phyloP scores from a whole-genome alignment of 495 filamentous ascomycete genomes.

The Pyrenopolyporus hunteri region DNA sequence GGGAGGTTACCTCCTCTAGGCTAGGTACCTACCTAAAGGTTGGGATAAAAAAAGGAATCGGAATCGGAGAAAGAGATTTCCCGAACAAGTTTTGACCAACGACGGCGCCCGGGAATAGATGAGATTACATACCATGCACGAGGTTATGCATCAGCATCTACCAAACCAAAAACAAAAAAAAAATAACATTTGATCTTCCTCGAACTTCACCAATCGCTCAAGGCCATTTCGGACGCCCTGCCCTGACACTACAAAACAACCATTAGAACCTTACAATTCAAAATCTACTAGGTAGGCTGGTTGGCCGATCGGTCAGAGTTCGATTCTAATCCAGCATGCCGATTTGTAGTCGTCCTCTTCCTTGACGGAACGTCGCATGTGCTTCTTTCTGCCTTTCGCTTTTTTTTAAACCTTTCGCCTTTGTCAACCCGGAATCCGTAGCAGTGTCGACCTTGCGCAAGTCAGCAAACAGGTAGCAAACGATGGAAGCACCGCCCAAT shows the following conservation, averaged over 20 bases:
- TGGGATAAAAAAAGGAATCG: conserved; percentile 2
- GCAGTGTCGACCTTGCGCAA: not conserved
- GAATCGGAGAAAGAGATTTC: conserved; percentile 15
- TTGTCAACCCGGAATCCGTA: too few relatives aligned
- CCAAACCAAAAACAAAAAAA: conserved; percentile 14
- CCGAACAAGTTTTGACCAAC: too few relatives aligned
- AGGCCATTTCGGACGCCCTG: not conserved
- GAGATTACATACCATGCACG: too few relatives aligned
- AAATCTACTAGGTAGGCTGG: not conserved
- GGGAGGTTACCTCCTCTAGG: too few relatives aligned
- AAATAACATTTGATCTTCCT: not conserved
- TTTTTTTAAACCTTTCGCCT: not conserved
- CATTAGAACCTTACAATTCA: not conserved
- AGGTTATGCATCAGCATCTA: too few relatives aligned
- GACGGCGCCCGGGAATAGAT: too few relatives aligned
- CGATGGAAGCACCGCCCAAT: conserved; percentile 8
- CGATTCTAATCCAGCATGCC: conserved; percentile 20
- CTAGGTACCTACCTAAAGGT: too few relatives aligned
- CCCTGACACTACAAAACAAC: not conserved
- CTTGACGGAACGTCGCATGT: conserved; percentile 15
- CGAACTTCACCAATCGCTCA: conserved; percentile 12
- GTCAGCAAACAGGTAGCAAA: conserved; percentile 1
- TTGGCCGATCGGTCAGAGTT: conserved; percentile 2
- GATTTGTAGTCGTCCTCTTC: conserved; percentile 22
- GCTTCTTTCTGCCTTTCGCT: conserved; percentile 8